Evolutionary conservation across 179 eudicot genomes (phyloP), one percentile per base, ranked within the genome.

Genomic region (Gypsophila paniculata): DNA sequence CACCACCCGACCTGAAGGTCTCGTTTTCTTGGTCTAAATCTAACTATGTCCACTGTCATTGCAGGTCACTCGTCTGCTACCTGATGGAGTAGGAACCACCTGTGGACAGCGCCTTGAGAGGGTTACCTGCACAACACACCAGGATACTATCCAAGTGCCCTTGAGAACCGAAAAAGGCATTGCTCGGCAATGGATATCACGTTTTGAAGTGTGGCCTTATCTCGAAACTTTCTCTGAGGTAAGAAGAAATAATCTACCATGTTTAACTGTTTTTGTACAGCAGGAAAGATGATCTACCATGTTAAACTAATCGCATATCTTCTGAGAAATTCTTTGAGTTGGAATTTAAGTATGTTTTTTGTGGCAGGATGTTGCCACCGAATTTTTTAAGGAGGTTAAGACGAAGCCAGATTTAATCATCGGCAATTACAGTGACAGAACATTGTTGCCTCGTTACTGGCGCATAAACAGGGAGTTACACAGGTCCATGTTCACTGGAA

Each of bases 201-300:
- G 98, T 5, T 92, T 92, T 21, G 90, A 92, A 74, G 98, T 90
- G 7, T 92, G 98, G 98, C 98, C 98, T 22, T 90, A 92, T 85
- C 88, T 92, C 15, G 90, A 90, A 77, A 92, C 89, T 11, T 90
- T 85, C 84, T 76, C 89, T 26, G 91, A 92, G 91, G 97, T 90
- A 63, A 70, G 25, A 10, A 8, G 55, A 18, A 25, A 22, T 29
- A 19, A n/a, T n/a, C n/a, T n/a, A n/a, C n/a, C n/a, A n/a, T n/a
- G n/a, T n/a, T n/a, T n/a, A n/a, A n/a, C n/a, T n/a, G n/a, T n/a
- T n/a, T n/a, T n/a, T n/a, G n/a, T n/a, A n/a, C n/a, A n/a, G n/a
- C n/a, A n/a, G n/a, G n/a, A n/a, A n/a, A n/a, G n/a, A n/a, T n/a
- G n/a, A 58, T 32, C 61, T 8, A 22, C 60, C 34, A 19, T 49